phyloP scores from a whole-genome alignment of 768 basidiomycete genomes.

The Termitomyces sp. region DNA sequence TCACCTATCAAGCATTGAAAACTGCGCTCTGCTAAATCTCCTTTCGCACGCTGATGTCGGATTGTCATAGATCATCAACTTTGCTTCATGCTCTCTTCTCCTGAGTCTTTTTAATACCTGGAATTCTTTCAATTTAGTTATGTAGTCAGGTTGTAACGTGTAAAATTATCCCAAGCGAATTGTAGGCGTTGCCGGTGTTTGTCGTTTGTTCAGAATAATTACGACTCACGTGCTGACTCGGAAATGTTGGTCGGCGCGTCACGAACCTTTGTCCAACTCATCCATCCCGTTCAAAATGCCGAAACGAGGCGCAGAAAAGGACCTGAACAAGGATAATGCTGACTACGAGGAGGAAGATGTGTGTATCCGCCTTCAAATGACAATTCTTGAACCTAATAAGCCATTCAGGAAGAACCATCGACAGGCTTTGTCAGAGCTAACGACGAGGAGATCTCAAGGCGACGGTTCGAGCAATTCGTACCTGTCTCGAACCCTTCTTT shows the following conservation, averaged over 20 bases:
- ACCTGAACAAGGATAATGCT: slow-evolving; percentile 55
- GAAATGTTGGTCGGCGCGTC: slow-evolving; percentile 8
- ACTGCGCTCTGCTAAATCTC: slow-evolving; percentile 41
- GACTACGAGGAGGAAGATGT: slow-evolving; percentile 40
- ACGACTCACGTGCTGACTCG: slow-evolving; percentile 10
- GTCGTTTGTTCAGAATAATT: not conserved
- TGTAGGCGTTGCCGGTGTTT: not conserved
- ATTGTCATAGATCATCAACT: slow-evolving; percentile 8
- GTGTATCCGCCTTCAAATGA: not conserved
- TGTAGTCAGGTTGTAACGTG: slow-evolving; percentile 8
- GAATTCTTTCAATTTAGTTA: not conserved
- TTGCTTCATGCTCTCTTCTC: not conserved
- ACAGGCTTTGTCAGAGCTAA: slow-evolving; percentile 32
- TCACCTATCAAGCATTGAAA: slow-evolving; percentile 47
- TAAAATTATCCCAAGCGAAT: slow-evolving; percentile 4
- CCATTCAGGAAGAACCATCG: slow-evolving; percentile 35
- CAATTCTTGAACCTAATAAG: not conserved
- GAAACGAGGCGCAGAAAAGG: slow-evolving; percentile 76
- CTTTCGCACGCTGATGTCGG: slow-evolving; percentile 31
- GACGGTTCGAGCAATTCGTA: not conserved
- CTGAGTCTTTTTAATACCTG: not conserved
- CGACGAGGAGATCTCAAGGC: slow-evolving; percentile 5
- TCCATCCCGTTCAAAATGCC: not conserved
- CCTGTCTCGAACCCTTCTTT: slow-evolving; percentile 28
- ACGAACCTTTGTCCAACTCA: not conserved